Base-by-base conservation (phyloP, 768 basidiomycete genomes). In the Tulasnella sp. region DNA sequence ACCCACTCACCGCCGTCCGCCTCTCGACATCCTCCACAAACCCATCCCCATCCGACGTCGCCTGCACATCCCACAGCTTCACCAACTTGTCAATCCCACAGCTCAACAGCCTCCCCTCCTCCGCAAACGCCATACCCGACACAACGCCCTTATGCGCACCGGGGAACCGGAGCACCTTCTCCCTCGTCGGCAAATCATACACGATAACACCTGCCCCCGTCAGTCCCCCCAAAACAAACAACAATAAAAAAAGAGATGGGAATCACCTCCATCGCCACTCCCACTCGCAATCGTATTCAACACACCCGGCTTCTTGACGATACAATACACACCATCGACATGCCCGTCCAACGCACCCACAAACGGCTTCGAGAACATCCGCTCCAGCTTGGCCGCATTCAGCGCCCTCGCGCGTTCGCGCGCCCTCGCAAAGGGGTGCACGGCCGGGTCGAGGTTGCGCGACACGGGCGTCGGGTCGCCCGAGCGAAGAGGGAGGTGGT, bases 361-460 rank as follows among this genome's bases (percentile, higher is more conserved):
- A 65, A 98, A 98, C 0, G 96, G 96, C 65, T 96, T 97, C n/a
- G 96, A 83, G 66, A 98, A 97, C 72, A 99, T 89, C 58, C 88
- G 75, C 50, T 97, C 94, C 77, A 99, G 87, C 72, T 99, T 99
- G 12, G 85, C 86, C 2, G 96, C 96, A 61, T 92, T 94, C 43
- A 97, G 68, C 2, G 96, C 96, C 58, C 96, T 82, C 17, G 81
- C 92, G 34, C 94, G 87, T 72, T 99, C 96, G 50, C 96, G 74
- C 4, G 91, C 86, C 19, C 86, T 83, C 0, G 92, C 77, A 68
- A 99, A 97, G 2, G 96, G 96, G 65, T 99, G 96, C 70, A 90
- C 82, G n/a, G 90, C 73, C 0, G 94, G 92, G 67, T 97, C 83
- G 41, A 98, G 78, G 70, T 99, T 99, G 51, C 96, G 77, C 6